Percentiles rank a stretch among this genome's conserved stretches.
phyloP scores from a whole-genome alignment of 306 rosid species.

The Abrus pulchellus region DNA sequence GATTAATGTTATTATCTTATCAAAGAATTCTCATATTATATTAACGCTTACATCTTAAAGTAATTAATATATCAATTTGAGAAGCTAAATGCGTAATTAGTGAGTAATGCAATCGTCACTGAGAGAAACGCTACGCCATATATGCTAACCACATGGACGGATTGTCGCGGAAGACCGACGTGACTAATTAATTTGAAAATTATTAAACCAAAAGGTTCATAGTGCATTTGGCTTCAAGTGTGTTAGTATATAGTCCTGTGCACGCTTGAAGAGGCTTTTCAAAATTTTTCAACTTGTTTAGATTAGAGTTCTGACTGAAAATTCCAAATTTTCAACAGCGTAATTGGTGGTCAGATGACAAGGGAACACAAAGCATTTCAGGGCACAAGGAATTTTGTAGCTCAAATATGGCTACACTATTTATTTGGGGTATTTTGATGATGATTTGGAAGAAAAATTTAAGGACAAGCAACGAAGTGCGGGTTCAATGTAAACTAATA shows the following conservation, averaged over 20 bases:
- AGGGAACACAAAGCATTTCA: constrained; percentile 17
- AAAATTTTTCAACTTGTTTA: constrained; percentile 11
- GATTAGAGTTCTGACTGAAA: constrained; percentile 25
- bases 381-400: constrained; percentile 23
- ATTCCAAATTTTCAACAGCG: constrained; percentile 45
- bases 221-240: not conserved
- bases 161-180: constrained; percentile 8
- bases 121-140: constrained; percentile 35
- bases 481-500: not conserved
- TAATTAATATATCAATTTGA: not conserved
- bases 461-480: not conserved
- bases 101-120: constrained; percentile 62
- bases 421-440: not conserved
- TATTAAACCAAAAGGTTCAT: not conserved
- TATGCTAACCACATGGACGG: not conserved
- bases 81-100: constrained; percentile 41
- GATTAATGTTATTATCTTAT: not conserved
- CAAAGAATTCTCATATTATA: not conserved
- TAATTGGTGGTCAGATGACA: constrained; percentile 28
- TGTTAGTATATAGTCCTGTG: constrained; percentile 40
- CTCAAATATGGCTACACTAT: not conserved
- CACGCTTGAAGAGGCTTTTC: constrained; percentile 19
- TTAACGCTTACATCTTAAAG: not conserved
- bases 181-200: constrained; percentile 10
- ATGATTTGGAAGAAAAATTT: constrained; percentile 19